phyloP scores from a whole-genome alignment of 352 stramenopile genomes.

The Phytophthora pluvialis region DNA sequence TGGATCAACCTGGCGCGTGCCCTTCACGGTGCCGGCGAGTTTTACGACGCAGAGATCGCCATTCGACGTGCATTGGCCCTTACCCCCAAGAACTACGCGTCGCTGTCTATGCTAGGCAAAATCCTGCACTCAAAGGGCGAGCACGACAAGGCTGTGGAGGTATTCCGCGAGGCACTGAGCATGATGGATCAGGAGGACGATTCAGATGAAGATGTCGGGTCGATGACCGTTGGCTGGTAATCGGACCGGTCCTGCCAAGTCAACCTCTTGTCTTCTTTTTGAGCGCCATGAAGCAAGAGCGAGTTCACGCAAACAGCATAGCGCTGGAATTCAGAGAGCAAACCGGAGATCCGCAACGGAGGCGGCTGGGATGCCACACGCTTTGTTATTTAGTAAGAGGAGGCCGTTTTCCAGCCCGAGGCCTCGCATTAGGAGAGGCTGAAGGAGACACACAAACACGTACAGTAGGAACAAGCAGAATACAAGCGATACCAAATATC shows the following conservation, averaged over 20 bases:
- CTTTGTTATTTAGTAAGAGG: constrained; percentile 48
- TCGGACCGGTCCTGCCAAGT: neutral
- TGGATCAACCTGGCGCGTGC: constrained; percentile 81
- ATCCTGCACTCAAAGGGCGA: constrained; percentile 83
- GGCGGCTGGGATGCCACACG: constrained; percentile 18
- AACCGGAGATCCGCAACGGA: neutral
- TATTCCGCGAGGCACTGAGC: constrained; percentile 78
- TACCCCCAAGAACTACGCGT: constrained; percentile 62
- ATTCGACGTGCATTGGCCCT: constrained; percentile 63
- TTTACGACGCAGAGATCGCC: constrained; percentile 73
- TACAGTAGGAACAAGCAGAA: constrained; percentile 44
- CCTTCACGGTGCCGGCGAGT: constrained; percentile 59
- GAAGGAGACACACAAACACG: constrained; percentile 28
- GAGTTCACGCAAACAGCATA: constrained; percentile 24
- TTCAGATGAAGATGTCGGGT: constrained; percentile 82
- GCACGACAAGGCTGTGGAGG: constrained; percentile 74
- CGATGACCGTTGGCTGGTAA: constrained; percentile 83
- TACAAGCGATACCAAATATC: constrained; percentile 28
- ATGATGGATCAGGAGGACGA: constrained; percentile 73
- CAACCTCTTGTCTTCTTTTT: constrained; percentile 14
- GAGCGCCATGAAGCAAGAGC: constrained; percentile 12
- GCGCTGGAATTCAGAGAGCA: constrained; percentile 24
- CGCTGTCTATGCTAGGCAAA: constrained; percentile 80
- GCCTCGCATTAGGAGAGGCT: constrained; percentile 15
- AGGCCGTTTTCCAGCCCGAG: constrained; percentile 29